Evolutionary conservation across 1,139 yeast genomes (phyloP), one percentile per base, ranked within the genome.

Genomic region (Yamadazyma siamensis): DNA sequence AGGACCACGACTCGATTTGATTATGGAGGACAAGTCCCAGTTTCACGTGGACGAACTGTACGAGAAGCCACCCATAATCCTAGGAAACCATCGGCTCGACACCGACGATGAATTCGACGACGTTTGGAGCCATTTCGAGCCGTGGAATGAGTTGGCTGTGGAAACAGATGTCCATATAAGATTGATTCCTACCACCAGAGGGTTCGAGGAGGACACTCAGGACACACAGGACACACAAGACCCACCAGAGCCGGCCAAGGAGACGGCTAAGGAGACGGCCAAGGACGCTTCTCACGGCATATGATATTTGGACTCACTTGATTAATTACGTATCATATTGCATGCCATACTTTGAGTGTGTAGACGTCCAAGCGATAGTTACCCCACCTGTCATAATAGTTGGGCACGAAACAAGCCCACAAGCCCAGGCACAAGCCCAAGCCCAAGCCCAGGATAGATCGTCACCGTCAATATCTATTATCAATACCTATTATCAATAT

Each of bases 111-210:
- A 66, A 12, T 63, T 68, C 30, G 71, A 68, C 18, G 48, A 54
- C 52, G 68, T 62, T n/a, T 68, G 75, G 75, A 43, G 54, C 21
- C 63, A 60, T 36, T 66, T 68, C 36, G 75, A 72, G 35, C 80
- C 80, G 0, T 74, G 80, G 80, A 67, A 59, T 13, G 71, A 66
- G 35, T 51, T 74, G 36, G 65, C 61, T 33, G 39, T 54, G 17
- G 78, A 72, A 30, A 67, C 74, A 1, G 64, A 59, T 25, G 64
- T 54, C 36, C 69, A 68, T 28, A 63, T 73, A 15, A 50, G 75
- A 31, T 55, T 71, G 30, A 61, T 72, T 13, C 77, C 77, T 2
- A 52, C 55, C 27, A 59, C 59, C 51, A 47, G 56, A 10, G 16
- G 15, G 21, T 12, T 19, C 8, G 30, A 34, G 13, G 33, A 27